Evolutionary conservation across 768 basidiomycete species (phyloP).

Genomic region (Chalciporus chontae): DNA sequence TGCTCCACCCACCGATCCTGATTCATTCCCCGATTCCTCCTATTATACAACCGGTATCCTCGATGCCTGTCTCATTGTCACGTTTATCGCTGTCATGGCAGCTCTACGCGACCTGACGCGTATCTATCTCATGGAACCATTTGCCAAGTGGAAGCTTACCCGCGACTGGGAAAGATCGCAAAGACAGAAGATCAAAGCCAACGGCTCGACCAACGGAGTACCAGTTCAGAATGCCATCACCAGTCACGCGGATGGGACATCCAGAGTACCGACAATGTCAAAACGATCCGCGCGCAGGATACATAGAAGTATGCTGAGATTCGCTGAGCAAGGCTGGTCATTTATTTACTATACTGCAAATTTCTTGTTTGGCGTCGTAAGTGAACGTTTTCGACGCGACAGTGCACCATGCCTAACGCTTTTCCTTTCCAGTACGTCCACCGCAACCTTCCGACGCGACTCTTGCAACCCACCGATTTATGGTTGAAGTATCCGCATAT

Average conservation of each 20-base stretch:
- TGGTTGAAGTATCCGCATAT: slow-evolving; percentile 85
- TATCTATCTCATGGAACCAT: slow-evolving; percentile 71
- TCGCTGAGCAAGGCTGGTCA: slow-evolving; percentile 95
- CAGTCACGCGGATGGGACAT: slow-evolving; percentile 22
- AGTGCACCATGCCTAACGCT: slow-evolving; percentile 6
- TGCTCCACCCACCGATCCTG: slow-evolving; percentile 49
- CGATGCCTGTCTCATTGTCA: slow-evolving; percentile 77
- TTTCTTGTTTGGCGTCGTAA: slow-evolving; percentile 77
- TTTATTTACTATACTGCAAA: slow-evolving; percentile 74
- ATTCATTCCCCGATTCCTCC: slow-evolving; percentile 67
- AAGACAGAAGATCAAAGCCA: slow-evolving; percentile 14
- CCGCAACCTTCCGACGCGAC: slow-evolving; percentile 58
- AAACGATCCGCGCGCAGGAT: slow-evolving; percentile 55
- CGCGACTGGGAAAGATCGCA: slow-evolving; percentile 41
- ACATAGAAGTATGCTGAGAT: slow-evolving; percentile 74
- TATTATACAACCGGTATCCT: slow-evolving; percentile 73
- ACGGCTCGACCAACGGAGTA: slow-evolving; percentile 25
- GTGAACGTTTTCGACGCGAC: slow-evolving; percentile 36
- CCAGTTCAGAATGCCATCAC: slow-evolving; percentile 30
- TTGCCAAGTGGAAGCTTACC: slow-evolving; percentile 73
- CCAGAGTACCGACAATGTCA: slow-evolving; percentile 19
- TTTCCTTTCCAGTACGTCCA: slow-evolving; percentile 68
- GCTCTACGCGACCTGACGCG: slow-evolving; percentile 76
- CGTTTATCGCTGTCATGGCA: slow-evolving; percentile 87
- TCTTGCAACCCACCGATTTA: slow-evolving; percentile 60